Evolutionary conservation across 768 basidiomycete genomes (phyloP).

Genomic region (Tulasnella calospora): DNA sequence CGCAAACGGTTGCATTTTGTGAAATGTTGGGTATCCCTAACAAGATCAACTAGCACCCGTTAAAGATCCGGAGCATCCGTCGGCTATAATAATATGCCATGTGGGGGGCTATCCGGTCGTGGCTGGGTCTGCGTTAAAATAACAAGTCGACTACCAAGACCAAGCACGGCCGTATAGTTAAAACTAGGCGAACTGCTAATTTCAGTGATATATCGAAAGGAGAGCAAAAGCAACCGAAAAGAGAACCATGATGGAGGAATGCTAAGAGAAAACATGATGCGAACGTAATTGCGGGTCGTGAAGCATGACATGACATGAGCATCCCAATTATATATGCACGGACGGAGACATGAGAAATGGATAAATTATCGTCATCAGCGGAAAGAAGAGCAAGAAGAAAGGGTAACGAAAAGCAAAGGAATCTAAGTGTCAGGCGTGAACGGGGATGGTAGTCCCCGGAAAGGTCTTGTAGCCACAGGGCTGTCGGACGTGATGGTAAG

Average conservation of each 20-base stretch:
- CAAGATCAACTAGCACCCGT: slow-evolving; percentile 45
- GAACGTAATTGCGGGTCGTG: background rate
- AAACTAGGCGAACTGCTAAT: background rate
- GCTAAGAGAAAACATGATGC: background rate
- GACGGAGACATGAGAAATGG: background rate
- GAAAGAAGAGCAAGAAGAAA: background rate
- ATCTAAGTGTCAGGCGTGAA: slow-evolving; percentile 13
- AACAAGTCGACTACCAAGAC: background rate
- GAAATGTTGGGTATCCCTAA: slow-evolving; percentile 72
- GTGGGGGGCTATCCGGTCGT: no score
- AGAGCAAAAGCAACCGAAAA: background rate
- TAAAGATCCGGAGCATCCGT: no score
- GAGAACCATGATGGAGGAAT: background rate
- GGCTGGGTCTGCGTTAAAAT: no score
- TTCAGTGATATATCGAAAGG: background rate
- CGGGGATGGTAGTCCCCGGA: background rate
- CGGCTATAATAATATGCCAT: no score
- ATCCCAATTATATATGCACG: background rate
- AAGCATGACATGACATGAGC: background rate
- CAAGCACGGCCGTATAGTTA: slow-evolving; percentile 44
- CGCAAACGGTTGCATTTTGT: slow-evolving; percentile 86
- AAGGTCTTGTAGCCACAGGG: background rate
- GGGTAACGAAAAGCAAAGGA: background rate
- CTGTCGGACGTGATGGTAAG: slow-evolving; percentile 13
- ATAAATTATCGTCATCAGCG: slow-evolving; percentile 8